phyloP scores from a whole-genome alignment of 192 early-diverging fungal genomes.

The Chytriomyces confervae region DNA sequence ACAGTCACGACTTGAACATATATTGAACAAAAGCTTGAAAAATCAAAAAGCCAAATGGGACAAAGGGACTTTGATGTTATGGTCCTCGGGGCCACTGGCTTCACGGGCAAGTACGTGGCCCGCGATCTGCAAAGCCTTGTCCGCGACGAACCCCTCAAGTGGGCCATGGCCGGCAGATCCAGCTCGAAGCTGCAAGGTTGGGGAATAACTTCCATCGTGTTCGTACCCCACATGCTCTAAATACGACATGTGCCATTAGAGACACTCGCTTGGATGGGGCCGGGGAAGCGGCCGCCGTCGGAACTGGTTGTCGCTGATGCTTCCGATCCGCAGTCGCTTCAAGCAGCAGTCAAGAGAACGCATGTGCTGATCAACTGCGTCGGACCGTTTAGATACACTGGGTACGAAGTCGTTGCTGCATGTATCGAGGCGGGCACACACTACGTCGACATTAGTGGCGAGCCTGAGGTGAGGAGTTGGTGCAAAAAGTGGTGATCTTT shows the following conservation, averaged over 20 bases:
- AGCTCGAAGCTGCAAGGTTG: constrained; percentile 45
- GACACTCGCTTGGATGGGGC: constrained; percentile 8
- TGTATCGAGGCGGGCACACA: constrained; percentile 60
- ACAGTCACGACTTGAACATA: too few species aligned
- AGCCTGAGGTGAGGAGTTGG: background rate
- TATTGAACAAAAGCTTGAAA: too few species aligned
- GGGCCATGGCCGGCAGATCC: constrained; percentile 52
- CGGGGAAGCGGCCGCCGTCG: background rate
- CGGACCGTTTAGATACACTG: constrained; percentile 71
- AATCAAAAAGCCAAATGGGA: background rate
- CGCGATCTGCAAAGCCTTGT: constrained; percentile 12
- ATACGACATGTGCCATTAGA: constrained; percentile 4
- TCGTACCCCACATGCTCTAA: background rate
- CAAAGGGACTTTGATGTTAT: constrained; percentile 50
- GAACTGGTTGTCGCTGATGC: constrained; percentile 58
- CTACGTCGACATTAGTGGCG: constrained; percentile 67
- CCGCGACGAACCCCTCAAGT: constrained; percentile 24
- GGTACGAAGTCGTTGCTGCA: constrained; percentile 65
- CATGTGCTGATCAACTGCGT: constrained; percentile 62
- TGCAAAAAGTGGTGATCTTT: constrained; percentile 54
- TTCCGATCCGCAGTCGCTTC: constrained; percentile 13
- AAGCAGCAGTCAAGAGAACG: background rate
- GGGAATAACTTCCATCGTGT: background rate
- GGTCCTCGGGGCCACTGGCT: constrained; percentile 67
- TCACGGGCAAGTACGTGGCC: constrained; percentile 58